Conservation (phyloP, 768 basidiomycete species). For the Lentinus brumalis region DNA sequence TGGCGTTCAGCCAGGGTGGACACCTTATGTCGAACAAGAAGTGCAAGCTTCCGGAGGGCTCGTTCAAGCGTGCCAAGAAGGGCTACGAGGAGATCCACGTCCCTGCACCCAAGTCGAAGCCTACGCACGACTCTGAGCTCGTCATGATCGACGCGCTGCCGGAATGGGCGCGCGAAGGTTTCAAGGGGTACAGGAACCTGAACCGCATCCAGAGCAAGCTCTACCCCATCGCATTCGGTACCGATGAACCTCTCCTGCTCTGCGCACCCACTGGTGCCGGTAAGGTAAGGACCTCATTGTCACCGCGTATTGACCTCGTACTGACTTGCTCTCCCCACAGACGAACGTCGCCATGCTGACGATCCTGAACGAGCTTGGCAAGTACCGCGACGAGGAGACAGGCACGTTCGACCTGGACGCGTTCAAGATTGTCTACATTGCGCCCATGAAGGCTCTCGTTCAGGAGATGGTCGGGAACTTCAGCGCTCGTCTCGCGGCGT, state of each 20-base stretch:
- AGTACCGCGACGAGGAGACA: slow-evolving; percentile 81
- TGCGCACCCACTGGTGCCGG: slow-evolving; percentile 99
- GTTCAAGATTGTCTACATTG: slow-evolving; percentile 97
- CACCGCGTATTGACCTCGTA: neutral
- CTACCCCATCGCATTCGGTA: slow-evolving; percentile 90
- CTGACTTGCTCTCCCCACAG: slow-evolving; percentile 42
- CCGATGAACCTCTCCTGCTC: slow-evolving; percentile 91
- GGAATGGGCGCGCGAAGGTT: slow-evolving; percentile 85
- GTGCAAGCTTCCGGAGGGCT: slow-evolving; percentile 95
- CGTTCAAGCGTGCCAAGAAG: slow-evolving; percentile 95
- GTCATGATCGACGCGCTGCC: slow-evolving; percentile 77
- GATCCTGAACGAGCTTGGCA: slow-evolving; percentile 86
- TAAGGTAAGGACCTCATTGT: slow-evolving; percentile 62
- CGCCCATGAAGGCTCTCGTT: slow-evolving; percentile 99
- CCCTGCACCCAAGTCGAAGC: slow-evolving; percentile 84
- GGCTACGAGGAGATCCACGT: slow-evolving; percentile 99
- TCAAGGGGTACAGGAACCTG: slow-evolving; percentile 72
- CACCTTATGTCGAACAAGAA: slow-evolving; percentile 99
- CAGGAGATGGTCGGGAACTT: slow-evolving; percentile 99
- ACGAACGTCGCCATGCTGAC: slow-evolving; percentile 98
- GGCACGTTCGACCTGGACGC: slow-evolving; percentile 81
- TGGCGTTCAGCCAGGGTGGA: slow-evolving; percentile 96
- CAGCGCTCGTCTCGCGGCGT: slow-evolving; percentile 64
- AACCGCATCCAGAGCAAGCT: slow-evolving; percentile 94
- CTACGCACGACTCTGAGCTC: slow-evolving; percentile 60